A percentile compares a stretch with the other conserved stretches of the same genome.
These are phyloP conservation scores for Ceratobasidium papillatum DNA, from an alignment of 1,284 basidiomycete species.

Conservation along the genomic window DNA sequence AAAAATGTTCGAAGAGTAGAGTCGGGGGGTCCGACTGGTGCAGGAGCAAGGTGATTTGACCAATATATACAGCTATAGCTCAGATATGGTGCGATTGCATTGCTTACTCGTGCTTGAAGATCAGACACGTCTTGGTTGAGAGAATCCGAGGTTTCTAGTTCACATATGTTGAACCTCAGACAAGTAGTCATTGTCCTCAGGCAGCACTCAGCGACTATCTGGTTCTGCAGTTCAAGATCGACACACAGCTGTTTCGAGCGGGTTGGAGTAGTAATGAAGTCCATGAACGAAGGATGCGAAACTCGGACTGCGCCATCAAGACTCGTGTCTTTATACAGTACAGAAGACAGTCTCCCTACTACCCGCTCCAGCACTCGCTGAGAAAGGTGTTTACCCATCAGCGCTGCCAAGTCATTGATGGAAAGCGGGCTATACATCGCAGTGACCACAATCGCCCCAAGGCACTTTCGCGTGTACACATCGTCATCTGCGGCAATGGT, in stretches of 20 bases:
- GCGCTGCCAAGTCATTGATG: not conserved
- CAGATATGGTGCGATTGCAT: not conserved
- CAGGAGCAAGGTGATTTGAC: not conserved
- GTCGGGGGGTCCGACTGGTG: not conserved
- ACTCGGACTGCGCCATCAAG: slow-evolving; percentile 6
- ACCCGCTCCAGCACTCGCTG: not conserved
- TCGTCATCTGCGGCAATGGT: not conserved
- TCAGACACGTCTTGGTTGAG: not conserved
- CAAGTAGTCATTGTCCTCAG: not conserved
- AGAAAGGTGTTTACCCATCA: not conserved
- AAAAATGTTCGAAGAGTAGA: not conserved
- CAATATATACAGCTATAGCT: slow-evolving; percentile 3
- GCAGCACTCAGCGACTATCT: not conserved
- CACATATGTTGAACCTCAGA: slow-evolving; percentile 21
- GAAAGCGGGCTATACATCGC: not conserved
- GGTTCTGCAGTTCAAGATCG: not conserved
- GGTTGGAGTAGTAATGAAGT: slow-evolving; percentile 16
- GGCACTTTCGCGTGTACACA: not conserved
- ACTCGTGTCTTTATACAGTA: not conserved
- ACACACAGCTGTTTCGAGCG: slow-evolving; percentile 18
- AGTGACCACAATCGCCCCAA: not conserved
- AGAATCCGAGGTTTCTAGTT: not conserved
- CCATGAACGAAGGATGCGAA: slow-evolving; percentile 36
- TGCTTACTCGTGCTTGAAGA: not conserved
- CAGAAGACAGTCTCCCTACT: slow-evolving; percentile 22